These are phyloP conservation scores for Trichoderma sp. DNA, from an alignment of 2,329 filamentous ascomycete genomes.

Conservation along the genomic window DNA sequence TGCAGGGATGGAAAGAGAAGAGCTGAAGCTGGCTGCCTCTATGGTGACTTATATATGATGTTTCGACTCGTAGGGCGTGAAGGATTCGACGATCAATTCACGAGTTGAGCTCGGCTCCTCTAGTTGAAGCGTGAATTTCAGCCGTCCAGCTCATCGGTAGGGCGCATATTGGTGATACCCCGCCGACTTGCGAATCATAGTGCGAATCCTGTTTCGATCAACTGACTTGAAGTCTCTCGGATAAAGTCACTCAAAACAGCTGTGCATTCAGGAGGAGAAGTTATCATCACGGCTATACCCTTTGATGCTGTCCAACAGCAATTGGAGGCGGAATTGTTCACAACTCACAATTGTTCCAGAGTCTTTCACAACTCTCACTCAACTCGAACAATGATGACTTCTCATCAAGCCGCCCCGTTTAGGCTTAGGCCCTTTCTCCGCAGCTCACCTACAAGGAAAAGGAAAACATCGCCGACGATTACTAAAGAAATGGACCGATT, in stretches of 20 bases:
- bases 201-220: neutral
- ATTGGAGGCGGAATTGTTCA: neutral
- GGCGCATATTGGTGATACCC: neutral
- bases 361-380: neutral
- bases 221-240: no score
- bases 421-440: conserved; percentile 14
- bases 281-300: neutral
- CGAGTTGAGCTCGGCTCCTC: neutral
- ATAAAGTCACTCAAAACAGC: neutral
- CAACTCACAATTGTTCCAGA: neutral
- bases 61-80: no score
- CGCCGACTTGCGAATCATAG: neutral
- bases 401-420: neutral
- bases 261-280: neutral
- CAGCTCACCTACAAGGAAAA: conserved; percentile 11
- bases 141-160: neutral
- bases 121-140: neutral
- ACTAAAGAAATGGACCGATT: conserved; percentile 23
- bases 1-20: no score
- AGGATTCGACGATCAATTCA: neutral
- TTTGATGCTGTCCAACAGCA: neutral
- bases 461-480: conserved; percentile 23
- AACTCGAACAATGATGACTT: neutral
- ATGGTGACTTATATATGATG: no score
- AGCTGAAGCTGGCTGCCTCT: no score